Conservation (phyloP, 768 basidiomycete species). For the Termitomyces sp. region DNA sequence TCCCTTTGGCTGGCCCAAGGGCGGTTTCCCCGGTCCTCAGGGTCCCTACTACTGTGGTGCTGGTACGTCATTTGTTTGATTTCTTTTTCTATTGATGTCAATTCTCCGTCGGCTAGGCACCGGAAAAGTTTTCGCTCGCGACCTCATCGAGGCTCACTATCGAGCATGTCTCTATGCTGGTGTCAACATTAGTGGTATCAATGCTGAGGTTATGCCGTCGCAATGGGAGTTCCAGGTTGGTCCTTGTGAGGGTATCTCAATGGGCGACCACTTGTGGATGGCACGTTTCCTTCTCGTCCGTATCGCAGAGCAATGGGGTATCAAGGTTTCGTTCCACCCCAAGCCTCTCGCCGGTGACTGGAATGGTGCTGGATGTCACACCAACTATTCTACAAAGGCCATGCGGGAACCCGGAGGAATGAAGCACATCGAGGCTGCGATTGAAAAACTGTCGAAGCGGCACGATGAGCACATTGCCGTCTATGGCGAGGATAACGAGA, state of each 20-base stretch:
- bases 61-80: slow-evolving; percentile 49
- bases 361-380: slow-evolving; percentile 99
- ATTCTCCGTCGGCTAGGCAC: slow-evolving; percentile 52
- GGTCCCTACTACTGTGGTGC: slow-evolving; percentile 99
- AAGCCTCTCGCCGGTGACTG: slow-evolving; percentile 97
- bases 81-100: background rate
- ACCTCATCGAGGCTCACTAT: slow-evolving; percentile 99
- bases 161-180: slow-evolving; percentile 93
- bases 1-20: slow-evolving; percentile 97
- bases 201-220: slow-evolving; percentile 99
- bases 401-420: slow-evolving; percentile 96
- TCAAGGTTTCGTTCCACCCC: slow-evolving; percentile 99
- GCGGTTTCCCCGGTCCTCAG: slow-evolving; percentile 99
- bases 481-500: slow-evolving; percentile 97
- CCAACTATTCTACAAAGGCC: slow-evolving; percentile 92
- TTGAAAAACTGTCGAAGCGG: slow-evolving; percentile 87
- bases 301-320: slow-evolving; percentile 95
- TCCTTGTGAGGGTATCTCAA: slow-evolving; percentile 94
- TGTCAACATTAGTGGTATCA: slow-evolving; percentile 98
- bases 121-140: slow-evolving; percentile 97
- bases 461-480: slow-evolving; percentile 97
- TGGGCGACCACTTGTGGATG: slow-evolving; percentile 99
- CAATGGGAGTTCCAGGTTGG: slow-evolving; percentile 99
- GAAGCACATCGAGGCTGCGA: slow-evolving; percentile 87
- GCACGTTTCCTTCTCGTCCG: slow-evolving; percentile 95